Evolutionary conservation across 768 basidiomycete genomes (phyloP).

Genomic region (Boletus vinaceobasis): DNA sequence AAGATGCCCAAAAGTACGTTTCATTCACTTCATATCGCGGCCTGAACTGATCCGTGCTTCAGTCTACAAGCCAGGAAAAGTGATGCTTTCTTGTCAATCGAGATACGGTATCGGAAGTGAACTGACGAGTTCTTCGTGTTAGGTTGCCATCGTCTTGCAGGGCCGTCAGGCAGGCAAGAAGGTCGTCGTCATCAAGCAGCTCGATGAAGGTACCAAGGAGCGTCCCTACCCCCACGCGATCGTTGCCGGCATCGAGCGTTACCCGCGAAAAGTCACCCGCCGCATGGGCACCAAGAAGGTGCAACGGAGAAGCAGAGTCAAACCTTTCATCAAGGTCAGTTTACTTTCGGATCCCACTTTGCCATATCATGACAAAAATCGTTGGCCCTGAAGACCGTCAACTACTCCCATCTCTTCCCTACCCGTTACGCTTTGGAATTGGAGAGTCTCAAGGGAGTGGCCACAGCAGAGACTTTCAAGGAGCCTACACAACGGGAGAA

Average conservation of each 20-base stretch:
- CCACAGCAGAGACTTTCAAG: conserved; percentile 90
- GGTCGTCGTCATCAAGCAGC: conserved; percentile 97
- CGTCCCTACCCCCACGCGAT: conserved; percentile 96
- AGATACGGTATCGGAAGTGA: background rate
- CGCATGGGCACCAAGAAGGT: conserved; percentile 97
- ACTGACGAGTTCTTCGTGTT: background rate
- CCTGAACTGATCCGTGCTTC: conserved; percentile 14
- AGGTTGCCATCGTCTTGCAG: conserved; percentile 97
- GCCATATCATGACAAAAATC: background rate
- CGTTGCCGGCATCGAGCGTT: conserved; percentile 97
- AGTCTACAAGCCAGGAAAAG: conserved; percentile 98
- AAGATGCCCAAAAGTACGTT: conserved; percentile 42
- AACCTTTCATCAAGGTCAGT: conserved; percentile 98
- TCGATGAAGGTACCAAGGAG: conserved; percentile 96
- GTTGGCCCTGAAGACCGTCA: conserved; percentile 59
- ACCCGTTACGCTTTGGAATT: conserved; percentile 98
- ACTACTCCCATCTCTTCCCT: conserved; percentile 99
- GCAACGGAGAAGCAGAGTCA: conserved; percentile 90
- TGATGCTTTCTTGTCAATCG: conserved; percentile 28
- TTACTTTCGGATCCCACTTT: background rate
- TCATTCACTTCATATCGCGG: background rate
- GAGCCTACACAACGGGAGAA: conserved; percentile 94
- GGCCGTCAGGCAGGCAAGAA: conserved; percentile 99
- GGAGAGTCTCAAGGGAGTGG: conserved; percentile 87
- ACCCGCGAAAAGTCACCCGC: conserved; percentile 96